These are phyloP conservation scores for Hirschioporus abietinus DNA, from an alignment of 768 basidiomycete species.

Conservation along the genomic window DNA sequence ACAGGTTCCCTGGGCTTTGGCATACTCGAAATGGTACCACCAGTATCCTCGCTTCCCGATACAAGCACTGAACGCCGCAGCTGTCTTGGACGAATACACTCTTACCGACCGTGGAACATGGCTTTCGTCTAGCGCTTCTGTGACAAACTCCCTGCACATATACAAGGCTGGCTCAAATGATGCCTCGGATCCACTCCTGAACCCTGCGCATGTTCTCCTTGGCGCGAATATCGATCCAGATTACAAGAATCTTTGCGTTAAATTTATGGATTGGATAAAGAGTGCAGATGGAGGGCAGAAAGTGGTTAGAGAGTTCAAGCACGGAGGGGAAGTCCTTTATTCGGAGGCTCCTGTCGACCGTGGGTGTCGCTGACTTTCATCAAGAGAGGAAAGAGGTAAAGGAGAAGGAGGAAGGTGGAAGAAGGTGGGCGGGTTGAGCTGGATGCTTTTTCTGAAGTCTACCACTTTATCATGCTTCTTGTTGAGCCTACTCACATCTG, in stretches of 20 bases:
- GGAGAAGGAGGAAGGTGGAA: too few relatives aligned
- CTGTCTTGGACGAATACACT: constrained; percentile 46
- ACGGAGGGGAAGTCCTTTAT: constrained; percentile 28
- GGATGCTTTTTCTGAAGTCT: too few relatives aligned
- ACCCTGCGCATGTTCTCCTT: constrained; percentile 41
- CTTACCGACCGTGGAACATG: constrained; percentile 47
- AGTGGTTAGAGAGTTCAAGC: constrained; percentile 35
- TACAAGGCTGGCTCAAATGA: constrained; percentile 39
- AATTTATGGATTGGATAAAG: constrained; percentile 42
- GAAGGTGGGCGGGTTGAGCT: too few relatives aligned
- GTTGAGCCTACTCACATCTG: too few relatives aligned
- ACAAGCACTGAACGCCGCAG: constrained; percentile 42
- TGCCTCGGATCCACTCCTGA: constrained; percentile 36
- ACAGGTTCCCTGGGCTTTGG: constrained; percentile 49
- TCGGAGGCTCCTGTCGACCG: constrained; percentile 26
- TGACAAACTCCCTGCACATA: constrained; percentile 29
- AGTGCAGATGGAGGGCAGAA: constrained; percentile 37
- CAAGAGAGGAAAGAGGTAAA: too few relatives aligned
- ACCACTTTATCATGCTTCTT: too few relatives aligned
- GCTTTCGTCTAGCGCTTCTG: constrained; percentile 33
- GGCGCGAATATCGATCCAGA: constrained; percentile 23
- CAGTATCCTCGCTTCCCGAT: constrained; percentile 50
- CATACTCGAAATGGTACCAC: constrained; percentile 55
- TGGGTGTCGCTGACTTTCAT: too few relatives aligned
- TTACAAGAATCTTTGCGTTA: constrained; percentile 26